Evolutionary conservation across 768 basidiomycete species (phyloP), one percentile per base, ranked within the genome.

Genomic region (Boletellus ananiceps): DNA sequence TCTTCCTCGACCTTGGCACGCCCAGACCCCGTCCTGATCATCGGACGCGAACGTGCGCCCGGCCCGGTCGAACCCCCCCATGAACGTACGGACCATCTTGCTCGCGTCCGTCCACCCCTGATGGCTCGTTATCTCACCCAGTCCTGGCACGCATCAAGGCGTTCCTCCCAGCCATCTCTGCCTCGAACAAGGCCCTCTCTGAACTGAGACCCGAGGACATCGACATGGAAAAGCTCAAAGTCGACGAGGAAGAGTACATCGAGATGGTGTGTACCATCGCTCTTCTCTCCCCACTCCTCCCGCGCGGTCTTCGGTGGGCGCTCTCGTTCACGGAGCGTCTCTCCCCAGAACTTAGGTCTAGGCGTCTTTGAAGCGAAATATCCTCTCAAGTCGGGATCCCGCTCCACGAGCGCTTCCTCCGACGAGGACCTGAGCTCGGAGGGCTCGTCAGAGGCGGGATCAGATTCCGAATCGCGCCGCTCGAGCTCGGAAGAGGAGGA

Each of bases 141-240:
- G 86, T 88, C 16, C 69, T 89, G 6, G 72, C 79, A 9, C 79
- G 85, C 15, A 72, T 87, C 4, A 78, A 81, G 61, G 76, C 79
- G 0, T 88, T 88, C 60, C 75, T 88, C 5, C 84, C 85, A 2
- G 71, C 79, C 55, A 69, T 88, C 15, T 77, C 81, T 40, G 82
- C 81, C 12, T 83, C 85, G 2, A 88, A 86, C 56, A 73, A 72
- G 2, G 63, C 74, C 1, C 73, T 88, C 15, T 57, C 72, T 3
- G 69, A 73, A 34, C 62, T 65, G 35, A 74, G 82, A 50, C 83
- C 82, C 1, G 59, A 63, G 15, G 83, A 80, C 56, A 69, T 88
- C n/a, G 80, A 88, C 58, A 86, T 89, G 35, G 87, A 89, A 63
- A 73, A 83, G 49, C 56, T 88, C 19, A 67, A 69, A 7, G 71